These are phyloP conservation scores for Aureobasidium sp. DNA, from an alignment of 2,329 filamentous ascomycete species.

Conservation along the genomic window DNA sequence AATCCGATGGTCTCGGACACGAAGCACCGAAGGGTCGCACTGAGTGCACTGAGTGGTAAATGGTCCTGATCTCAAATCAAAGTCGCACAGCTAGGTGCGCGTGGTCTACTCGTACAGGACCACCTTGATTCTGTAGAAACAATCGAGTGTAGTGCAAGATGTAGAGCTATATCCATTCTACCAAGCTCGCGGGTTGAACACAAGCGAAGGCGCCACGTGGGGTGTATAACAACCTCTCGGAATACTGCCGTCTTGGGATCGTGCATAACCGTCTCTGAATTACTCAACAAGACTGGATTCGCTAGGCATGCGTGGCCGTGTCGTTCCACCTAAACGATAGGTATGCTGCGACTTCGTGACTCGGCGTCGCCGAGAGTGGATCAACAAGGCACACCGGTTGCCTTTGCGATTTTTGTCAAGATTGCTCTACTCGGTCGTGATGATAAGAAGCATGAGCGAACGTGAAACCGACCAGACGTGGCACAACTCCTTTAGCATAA, in stretches of 20 bases:
- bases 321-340: background rate
- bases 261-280: background rate
- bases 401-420: background rate
- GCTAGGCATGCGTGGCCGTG: background rate
- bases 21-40: background rate
- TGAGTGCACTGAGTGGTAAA: slow-evolving; percentile 3
- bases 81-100: background rate
- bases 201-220: background rate
- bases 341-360: background rate
- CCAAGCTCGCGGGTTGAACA: background rate
- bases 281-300: background rate
- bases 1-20: background rate
- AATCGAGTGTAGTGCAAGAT: background rate
- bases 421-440: too few relatives aligned
- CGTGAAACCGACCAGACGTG: background rate
- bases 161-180: background rate
- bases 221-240: background rate
- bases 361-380: background rate
- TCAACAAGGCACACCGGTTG: background rate
- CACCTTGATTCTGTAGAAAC: background rate
- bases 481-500: background rate
- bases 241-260: background rate
- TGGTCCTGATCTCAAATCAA: background rate
- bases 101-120: slow-evolving; percentile 4
- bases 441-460: background rate